Percentiles rank a stretch among this genome's conserved stretches.
These are phyloP conservation scores for Penicillium brasilianum DNA, from an alignment of 2,329 filamentous ascomycete species.

Conservation along the genomic window DNA sequence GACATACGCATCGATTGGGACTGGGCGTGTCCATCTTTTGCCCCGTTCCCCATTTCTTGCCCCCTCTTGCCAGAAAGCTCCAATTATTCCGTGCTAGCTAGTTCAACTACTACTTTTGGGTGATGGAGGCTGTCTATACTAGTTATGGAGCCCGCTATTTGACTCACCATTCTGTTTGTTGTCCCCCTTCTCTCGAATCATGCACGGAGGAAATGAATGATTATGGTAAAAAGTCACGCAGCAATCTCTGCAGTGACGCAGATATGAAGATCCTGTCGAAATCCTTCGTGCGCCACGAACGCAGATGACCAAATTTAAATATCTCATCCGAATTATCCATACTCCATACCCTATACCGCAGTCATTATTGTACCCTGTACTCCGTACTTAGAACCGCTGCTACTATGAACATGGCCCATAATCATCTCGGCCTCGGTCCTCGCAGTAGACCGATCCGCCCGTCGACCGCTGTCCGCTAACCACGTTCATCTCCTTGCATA, in stretches of 20 bases:
- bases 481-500: conserved; percentile 30
- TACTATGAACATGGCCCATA: neutral
- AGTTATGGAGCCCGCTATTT: neutral
- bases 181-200: neutral
- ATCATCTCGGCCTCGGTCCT: conserved; percentile 3
- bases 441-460: neutral
- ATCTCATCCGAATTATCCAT: neutral
- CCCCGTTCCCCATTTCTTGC: conserved; percentile 2
- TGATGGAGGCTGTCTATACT: neutral
- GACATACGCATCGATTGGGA: neutral
- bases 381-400: neutral
- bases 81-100: neutral
- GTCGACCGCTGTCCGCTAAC: conserved; percentile 9
- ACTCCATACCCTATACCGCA: neutral
- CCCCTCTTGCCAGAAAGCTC: conserved; percentile 9
- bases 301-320: neutral
- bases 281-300: neutral
- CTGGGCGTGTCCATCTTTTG: neutral
- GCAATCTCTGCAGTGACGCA: neutral
- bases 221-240: conserved; percentile 3
- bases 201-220: neutral
- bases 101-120: neutral
- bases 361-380: neutral
- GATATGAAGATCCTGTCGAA: neutral
- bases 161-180: neutral